Evolutionary conservation across 1,284 basidiomycete species (phyloP).

Genomic region (Ganoderma sp.): DNA sequence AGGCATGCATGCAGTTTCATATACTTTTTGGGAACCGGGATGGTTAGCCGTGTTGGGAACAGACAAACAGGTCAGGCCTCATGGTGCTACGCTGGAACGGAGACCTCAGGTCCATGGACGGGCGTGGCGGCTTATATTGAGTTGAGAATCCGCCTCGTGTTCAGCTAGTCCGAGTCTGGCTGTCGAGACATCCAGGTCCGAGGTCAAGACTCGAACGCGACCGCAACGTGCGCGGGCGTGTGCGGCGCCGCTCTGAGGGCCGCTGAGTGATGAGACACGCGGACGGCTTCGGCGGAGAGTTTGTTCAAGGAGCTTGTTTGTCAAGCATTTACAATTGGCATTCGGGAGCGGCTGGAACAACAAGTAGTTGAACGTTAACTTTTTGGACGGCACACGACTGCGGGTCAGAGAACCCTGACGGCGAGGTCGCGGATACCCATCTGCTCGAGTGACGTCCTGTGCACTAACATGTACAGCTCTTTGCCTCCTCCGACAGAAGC

Average conservation of each 20-base stretch:
- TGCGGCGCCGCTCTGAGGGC: neutral
- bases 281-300: constrained; percentile 1
- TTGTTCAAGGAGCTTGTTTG: neutral
- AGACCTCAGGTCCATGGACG: neutral
- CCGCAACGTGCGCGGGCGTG: constrained; percentile 12
- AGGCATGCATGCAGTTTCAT: constrained; percentile 2
- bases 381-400: neutral
- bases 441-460: constrained; percentile 19
- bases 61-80: neutral
- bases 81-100: neutral
- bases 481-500: constrained; percentile 26
- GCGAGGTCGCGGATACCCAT: constrained; percentile 22
- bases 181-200: neutral
- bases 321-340: neutral
- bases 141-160: constrained; percentile 21
- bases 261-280: constrained; percentile 16
- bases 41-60: neutral
- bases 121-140: neutral
- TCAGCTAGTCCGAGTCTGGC: constrained; percentile 26
- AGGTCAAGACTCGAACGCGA: neutral
- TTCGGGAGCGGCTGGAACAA: neutral
- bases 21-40: neutral
- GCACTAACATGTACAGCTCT: constrained; percentile 27
- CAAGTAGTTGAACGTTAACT: neutral
- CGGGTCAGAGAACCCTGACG: constrained; percentile 13